These are phyloP conservation scores for Stylosanthes scabra DNA, from an alignment of 331 rosid species.

Conservation along the genomic window DNA sequence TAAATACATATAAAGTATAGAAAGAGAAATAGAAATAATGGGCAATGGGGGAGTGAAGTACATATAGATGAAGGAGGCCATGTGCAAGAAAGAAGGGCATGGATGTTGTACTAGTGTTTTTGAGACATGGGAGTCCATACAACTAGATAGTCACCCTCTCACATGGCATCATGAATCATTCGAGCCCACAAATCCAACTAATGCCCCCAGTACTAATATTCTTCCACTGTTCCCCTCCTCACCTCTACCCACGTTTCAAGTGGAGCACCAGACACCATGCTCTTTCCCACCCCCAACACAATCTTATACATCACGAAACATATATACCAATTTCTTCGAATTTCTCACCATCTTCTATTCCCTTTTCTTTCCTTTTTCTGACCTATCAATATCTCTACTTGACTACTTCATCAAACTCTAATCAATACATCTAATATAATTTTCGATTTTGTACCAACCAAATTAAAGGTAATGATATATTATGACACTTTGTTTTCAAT, in stretches of 20 bases:
- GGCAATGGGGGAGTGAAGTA: not conserved
- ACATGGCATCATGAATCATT: not conserved
- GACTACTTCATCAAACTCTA: not conserved
- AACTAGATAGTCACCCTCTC: not conserved
- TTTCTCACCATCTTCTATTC: not conserved
- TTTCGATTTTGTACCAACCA: too few species aligned
- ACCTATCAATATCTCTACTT: not conserved
- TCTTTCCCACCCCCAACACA: constrained; percentile 4
- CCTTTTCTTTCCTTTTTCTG: too few species aligned
- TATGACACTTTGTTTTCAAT: too few species aligned
- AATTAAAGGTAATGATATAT: too few species aligned
- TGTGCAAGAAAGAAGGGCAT: not conserved
- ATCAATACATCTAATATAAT: too few species aligned
- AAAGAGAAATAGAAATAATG: too few species aligned
- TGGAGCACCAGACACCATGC: constrained; percentile 29
- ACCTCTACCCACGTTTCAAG: not conserved
- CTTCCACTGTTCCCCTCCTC: not conserved
- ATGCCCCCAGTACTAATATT: constrained; percentile 23
- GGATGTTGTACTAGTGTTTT: not conserved
- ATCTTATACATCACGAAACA: not conserved
- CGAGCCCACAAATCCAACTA: constrained; percentile 36
- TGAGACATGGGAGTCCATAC: not conserved
- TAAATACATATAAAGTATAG: too few species aligned
- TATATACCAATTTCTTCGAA: constrained; percentile 17
- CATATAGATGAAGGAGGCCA: not conserved